These are phyloP conservation scores for Ilyonectria destructans DNA, from an alignment of 2,329 filamentous ascomycete species.

Conservation along the genomic window DNA sequence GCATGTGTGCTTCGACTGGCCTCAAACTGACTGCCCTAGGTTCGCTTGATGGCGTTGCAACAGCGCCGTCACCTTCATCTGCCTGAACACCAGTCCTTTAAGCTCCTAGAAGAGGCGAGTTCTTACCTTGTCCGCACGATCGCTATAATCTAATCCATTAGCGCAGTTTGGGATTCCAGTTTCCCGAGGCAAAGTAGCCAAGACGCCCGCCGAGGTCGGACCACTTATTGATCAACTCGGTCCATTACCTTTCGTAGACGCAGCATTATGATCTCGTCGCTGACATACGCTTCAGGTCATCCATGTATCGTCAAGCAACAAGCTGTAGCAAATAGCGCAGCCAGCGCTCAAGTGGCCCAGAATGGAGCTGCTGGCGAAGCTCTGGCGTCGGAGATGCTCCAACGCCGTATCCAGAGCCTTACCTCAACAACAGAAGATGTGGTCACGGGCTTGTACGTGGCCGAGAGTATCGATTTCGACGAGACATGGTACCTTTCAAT, in stretches of 20 bases:
- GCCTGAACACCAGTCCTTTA: no score
- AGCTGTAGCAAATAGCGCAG: no score
- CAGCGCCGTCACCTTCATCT: no score
- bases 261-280: no score
- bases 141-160: not conserved
- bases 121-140: no score
- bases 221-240: slow-evolving; percentile 45
- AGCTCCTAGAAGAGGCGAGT: no score
- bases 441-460: slow-evolving; percentile 51
- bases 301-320: no score
- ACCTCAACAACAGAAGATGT: slow-evolving; percentile 21
- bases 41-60: no score
- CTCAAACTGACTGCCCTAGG: no score
- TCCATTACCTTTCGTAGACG: slow-evolving; percentile 25
- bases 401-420: not conserved
- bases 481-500: slow-evolving; percentile 60
- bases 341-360: slow-evolving; percentile 24
- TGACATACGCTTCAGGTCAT: no score
- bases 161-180: slow-evolving; percentile 46
- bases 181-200: slow-evolving; percentile 42
- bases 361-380: slow-evolving; percentile 41
- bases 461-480: slow-evolving; percentile 50
- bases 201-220: slow-evolving; percentile 40
- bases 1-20: no score
- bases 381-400: no score